A percentile compares a stretch with the other conserved stretches of the same genome.
Evolutionary conservation across 139 green algal species (phyloP).

Genomic region (Monoraphidium neglectum): DNA sequence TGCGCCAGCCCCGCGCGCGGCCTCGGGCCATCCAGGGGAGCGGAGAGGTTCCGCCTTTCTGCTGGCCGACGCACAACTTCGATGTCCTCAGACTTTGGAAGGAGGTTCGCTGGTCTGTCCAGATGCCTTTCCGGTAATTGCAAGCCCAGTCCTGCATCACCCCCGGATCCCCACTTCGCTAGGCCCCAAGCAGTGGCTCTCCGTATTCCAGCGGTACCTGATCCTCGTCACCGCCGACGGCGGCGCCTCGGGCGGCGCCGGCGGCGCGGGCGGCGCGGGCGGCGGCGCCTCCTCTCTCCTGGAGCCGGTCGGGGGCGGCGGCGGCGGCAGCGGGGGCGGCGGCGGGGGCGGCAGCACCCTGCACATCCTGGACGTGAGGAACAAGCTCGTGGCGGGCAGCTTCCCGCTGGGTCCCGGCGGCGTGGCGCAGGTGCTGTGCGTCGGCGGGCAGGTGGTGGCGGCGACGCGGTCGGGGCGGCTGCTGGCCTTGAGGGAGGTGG

Average conservation of each 20-base stretch:
- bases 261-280: no score
- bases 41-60: no score
- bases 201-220: conserved; percentile 59
- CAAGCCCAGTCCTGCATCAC: no score
- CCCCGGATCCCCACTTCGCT: not conserved
- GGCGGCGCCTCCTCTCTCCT: no score
- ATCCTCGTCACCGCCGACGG: conserved; percentile 42
- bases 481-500: conserved; percentile 41
- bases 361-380: conserved; percentile 74
- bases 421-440: conserved; percentile 17
- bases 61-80: no score
- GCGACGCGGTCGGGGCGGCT: conserved; percentile 23
- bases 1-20: no score
- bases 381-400: conserved; percentile 76
- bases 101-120: no score
- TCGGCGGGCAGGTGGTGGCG: not conserved
- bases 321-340: not conserved
- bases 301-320: not conserved
- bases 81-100: no score
- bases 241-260: not conserved
- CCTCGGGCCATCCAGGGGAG: no score
- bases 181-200: conserved; percentile 62
- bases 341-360: conserved; percentile 17
- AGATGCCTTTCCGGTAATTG: no score
- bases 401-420: conserved; percentile 24